Base-by-base conservation (phyloP, 2,329 filamentous ascomycete species). In the Harringtonia aguacate region DNA sequence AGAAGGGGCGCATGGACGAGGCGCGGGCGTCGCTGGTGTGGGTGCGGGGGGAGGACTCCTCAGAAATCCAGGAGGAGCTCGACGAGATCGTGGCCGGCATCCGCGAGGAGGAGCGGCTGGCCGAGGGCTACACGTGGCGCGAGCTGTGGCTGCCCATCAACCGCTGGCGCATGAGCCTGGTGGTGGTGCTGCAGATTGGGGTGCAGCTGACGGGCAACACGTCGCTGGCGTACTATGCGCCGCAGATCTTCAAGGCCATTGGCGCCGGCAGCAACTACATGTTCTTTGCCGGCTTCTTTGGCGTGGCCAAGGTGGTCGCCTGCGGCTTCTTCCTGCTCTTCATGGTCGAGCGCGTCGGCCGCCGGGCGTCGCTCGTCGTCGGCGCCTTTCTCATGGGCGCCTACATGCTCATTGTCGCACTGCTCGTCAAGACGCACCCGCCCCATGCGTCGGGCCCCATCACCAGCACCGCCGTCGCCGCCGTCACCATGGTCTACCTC, bases 211-310 rank as follows among this genome's bases (percentile, higher is more conserved):
- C 39, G 3, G 40, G 77, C 2, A 79, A 78, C 56, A 82, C 81
- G 52, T 77, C 77, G 5, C 73, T 78, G 57, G 81, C 79, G 61
- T 80, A 79, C 58, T 79, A 77, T 55, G 68, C 66, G 0, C 77
- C 78, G 0, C 77, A 72, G 2, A 73, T 83, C 14, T 84, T 84
- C 64, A 67, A 68, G 48, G 72, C 69, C n/a, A 30, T 44, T 14
- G 79, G 79, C 22, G 67, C 83, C 40, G 65, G 53, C 1, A 77
- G 77, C 8, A 74, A 73, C 5, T 73, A 69, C 55, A 70, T 82
- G 48, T 62, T 82, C 17, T 77, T 77, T 0, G 81, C 78, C 0
- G 79, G 79, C 21, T 72, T 83, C 43, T 48, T 43, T 29, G 44
- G 46, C n/a, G 39, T 48, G n/a, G 27, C 35, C 33, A 44, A 39